A percentile compares a stretch with the other conserved stretches of the same genome.
Conservation (phyloP, 306 rosid species). For the Neltuma alba region DNA sequence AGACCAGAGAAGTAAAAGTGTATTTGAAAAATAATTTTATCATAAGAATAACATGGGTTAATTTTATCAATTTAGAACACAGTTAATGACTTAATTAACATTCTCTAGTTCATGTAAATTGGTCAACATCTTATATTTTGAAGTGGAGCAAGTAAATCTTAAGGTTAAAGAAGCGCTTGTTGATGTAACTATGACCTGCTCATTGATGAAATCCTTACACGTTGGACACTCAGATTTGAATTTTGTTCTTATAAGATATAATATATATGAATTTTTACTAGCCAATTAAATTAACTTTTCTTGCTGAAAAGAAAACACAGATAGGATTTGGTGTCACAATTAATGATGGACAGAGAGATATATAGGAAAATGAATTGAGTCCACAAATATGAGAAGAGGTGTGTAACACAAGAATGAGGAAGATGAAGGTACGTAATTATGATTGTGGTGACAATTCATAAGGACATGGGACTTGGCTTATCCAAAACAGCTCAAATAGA, state of each 20-base stretch:
- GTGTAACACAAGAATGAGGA: slow-evolving; percentile 50
- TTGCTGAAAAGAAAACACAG: not conserved
- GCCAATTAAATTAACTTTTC: not conserved
- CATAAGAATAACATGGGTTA: too few relatives aligned
- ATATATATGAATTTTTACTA: not conserved
- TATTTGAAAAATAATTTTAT: too few relatives aligned
- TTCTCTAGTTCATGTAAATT: too few relatives aligned
- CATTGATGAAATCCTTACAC: too few relatives aligned
- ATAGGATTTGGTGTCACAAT: not conserved
- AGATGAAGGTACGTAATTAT: slow-evolving; percentile 24
- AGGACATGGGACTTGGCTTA: slow-evolving; percentile 40
- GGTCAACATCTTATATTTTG: too few relatives aligned
- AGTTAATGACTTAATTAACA: too few relatives aligned
- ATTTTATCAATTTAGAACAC: too few relatives aligned
- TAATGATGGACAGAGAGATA: not conserved
- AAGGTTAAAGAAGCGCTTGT: too few relatives aligned
- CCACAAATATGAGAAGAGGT: slow-evolving; percentile 35
- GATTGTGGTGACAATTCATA: slow-evolving; percentile 40
- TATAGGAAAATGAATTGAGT: slow-evolving; percentile 3
- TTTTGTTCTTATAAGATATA: not conserved
- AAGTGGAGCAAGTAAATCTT: too few relatives aligned
- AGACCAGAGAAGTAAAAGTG: too few relatives aligned
- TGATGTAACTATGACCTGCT: too few relatives aligned
- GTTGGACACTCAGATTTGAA: too few relatives aligned
- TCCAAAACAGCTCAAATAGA: slow-evolving; percentile 39